These are phyloP conservation scores for Aspergillus versicolor DNA, from an alignment of 2,329 filamentous ascomycete genomes.

Conservation along the genomic window DNA sequence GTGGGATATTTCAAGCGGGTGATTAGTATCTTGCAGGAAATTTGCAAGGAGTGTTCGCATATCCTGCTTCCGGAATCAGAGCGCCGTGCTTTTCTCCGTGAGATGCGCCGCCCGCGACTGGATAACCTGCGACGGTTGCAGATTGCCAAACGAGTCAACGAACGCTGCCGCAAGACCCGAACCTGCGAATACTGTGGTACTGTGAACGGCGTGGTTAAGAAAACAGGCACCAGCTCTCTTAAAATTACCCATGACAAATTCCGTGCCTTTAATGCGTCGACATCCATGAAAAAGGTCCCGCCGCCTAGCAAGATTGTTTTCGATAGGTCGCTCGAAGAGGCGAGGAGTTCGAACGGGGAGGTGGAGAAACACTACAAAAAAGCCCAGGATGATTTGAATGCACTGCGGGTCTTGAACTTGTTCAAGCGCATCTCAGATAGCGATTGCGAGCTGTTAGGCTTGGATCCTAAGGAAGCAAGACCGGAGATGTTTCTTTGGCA, in stretches of 20 bases:
- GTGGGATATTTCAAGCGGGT: constrained; percentile 95
- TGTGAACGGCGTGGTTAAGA: constrained; percentile 88
- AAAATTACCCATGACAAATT: constrained; percentile 96
- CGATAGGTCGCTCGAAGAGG: constrained; percentile 79
- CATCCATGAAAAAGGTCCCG: constrained; percentile 77
- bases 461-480: constrained; percentile 80
- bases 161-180: constrained; percentile 84
- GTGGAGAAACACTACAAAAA: constrained; percentile 88
- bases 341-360: constrained; percentile 74
- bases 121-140: constrained; percentile 83
- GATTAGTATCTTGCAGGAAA: constrained; percentile 86
- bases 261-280: constrained; percentile 81
- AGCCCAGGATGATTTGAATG: constrained; percentile 91
- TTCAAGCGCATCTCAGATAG: constrained; percentile 82
- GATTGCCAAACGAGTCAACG: constrained; percentile 83
- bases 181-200: constrained; percentile 76
- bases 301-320: constrained; percentile 81
- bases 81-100: constrained; percentile 72
- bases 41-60: constrained; percentile 91
- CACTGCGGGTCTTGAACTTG: constrained; percentile 81
- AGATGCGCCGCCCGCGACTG: constrained; percentile 75
- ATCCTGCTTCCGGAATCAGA: constrained; percentile 81
- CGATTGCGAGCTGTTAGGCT: constrained; percentile 87
- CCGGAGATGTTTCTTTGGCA: constrained; percentile 99
- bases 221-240: constrained; percentile 75